These are phyloP conservation scores for Claviceps pazoutovae DNA, from an alignment of 2,329 filamentous ascomycete species.

Conservation along the genomic window DNA sequence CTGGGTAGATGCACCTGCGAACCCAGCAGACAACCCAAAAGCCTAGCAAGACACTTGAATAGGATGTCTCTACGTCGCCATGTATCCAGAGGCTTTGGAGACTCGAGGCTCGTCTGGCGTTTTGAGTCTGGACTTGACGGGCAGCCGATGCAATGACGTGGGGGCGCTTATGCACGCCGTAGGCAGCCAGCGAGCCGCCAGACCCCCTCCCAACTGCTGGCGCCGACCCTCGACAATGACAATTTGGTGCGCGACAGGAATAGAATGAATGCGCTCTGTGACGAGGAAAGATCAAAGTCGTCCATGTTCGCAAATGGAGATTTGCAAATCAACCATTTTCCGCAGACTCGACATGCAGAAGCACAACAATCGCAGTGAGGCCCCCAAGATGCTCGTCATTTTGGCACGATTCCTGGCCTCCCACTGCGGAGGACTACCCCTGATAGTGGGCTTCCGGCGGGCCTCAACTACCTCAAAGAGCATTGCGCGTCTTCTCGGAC, in stretches of 20 bases:
- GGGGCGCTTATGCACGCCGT: constrained; percentile 1
- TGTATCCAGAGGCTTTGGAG: neutral
- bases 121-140: neutral
- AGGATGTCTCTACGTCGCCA: neutral
- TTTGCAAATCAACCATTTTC: neutral
- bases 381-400: neutral
- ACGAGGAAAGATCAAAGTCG: neutral
- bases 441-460: neutral
- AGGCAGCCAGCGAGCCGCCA: neutral
- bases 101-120: neutral
- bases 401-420: neutral
- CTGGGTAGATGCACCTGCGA: constrained; percentile 4
- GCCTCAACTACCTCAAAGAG: too few relatives aligned
- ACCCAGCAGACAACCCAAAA: constrained; percentile 6
- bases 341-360: neutral
- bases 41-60: neutral
- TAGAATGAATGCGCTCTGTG: neutral
- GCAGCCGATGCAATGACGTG: constrained; percentile 3
- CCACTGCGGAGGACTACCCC: neutral
- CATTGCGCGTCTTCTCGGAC: neutral
- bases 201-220: neutral
- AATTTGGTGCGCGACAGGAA: neutral
- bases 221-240: neutral
- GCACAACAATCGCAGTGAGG: neutral
- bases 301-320: neutral